Percentiles rank a stretch among this genome's conserved stretches.
Evolutionary conservation across 2,329 filamentous ascomycete genomes (phyloP).

Genomic region (Fusarium albidum): DNA sequence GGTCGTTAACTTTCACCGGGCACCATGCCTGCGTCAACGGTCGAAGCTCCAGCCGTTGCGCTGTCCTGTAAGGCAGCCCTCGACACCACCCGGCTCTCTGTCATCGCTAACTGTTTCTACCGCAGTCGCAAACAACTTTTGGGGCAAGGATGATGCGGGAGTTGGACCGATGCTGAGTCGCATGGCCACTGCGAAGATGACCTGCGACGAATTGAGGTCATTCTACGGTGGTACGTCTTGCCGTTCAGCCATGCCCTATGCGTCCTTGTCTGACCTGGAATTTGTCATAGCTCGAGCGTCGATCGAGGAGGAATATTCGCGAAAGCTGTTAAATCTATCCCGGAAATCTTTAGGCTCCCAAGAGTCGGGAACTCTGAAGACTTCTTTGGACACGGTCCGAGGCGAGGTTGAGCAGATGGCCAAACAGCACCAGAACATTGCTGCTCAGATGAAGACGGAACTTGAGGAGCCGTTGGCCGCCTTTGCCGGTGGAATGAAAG

Average conservation of each 20-base stretch:
- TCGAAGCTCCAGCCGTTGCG: constrained; percentile 70
- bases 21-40: constrained; percentile 67
- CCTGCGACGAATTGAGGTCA: constrained; percentile 88
- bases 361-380: constrained; percentile 83
- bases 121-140: constrained; percentile 97
- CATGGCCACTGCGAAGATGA: constrained; percentile 93
- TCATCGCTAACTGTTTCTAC: constrained; percentile 20
- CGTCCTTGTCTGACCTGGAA: neutral
- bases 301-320: constrained; percentile 95
- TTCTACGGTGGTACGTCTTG: constrained; percentile 80
- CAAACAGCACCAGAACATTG: constrained; percentile 90
- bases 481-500: constrained; percentile 95
- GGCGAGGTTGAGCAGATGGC: constrained; percentile 92
- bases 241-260: neutral
- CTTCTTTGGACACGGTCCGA: constrained; percentile 86
- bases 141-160: constrained; percentile 98
- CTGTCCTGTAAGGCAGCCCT: constrained; percentile 66
- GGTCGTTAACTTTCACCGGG: constrained; percentile 28
- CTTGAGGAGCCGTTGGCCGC: constrained; percentile 92
- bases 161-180: constrained; percentile 90
- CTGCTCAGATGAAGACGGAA: constrained; percentile 94
- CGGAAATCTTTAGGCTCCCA: constrained; percentile 89
- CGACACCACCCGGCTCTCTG: neutral
- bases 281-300: constrained; percentile 75
- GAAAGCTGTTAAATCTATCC: constrained; percentile 85